phyloP scores from a whole-genome alignment of 768 basidiomycete genomes.

The Lentinula lateritia region DNA sequence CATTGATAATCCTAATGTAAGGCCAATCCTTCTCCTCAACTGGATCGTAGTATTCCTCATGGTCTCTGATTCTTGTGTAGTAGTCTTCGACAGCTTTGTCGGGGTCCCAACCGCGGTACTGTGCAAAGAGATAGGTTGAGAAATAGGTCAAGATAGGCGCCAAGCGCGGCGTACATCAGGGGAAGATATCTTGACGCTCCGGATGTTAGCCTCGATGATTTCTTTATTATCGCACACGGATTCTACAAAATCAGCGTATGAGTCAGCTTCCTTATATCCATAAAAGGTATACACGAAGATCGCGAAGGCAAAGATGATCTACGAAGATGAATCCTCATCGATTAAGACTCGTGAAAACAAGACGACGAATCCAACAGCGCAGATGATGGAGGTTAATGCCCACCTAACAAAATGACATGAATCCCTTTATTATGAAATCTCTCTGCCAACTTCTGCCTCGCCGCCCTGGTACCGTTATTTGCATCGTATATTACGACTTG shows the following conservation, averaged over 20 bases:
- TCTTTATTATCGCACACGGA: constrained; percentile 87
- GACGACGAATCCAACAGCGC: too few species aligned
- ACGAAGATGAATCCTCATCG: too few species aligned
- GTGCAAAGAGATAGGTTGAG: neutral
- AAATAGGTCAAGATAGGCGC: neutral
- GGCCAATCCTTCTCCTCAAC: constrained; percentile 90
- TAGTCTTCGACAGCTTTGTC: constrained; percentile 92
- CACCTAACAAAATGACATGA: constrained; percentile 92
- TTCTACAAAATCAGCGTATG: constrained; percentile 42
- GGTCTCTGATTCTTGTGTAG: constrained; percentile 79
- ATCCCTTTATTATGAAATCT: constrained; percentile 84
- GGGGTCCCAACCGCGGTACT: constrained; percentile 94
- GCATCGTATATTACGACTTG: constrained; percentile 99
- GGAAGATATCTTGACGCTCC: constrained; percentile 96
- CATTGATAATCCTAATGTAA: constrained; percentile 92
- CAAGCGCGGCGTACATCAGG: constrained; percentile 71
- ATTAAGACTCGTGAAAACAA: too few species aligned
- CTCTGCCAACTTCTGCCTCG: constrained; percentile 67
- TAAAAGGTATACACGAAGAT: too few species aligned
- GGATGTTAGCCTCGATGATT: constrained; percentile 90
- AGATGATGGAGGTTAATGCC: constrained; percentile 9
- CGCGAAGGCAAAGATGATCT: too few species aligned
- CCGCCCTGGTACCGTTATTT: constrained; percentile 77
- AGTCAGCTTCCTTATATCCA: too few species aligned
- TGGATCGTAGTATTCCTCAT: constrained; percentile 85